phyloP scores from a whole-genome alignment of 2,329 filamentous ascomycete genomes.

The Immersiporthe knoxdaviesiana region DNA sequence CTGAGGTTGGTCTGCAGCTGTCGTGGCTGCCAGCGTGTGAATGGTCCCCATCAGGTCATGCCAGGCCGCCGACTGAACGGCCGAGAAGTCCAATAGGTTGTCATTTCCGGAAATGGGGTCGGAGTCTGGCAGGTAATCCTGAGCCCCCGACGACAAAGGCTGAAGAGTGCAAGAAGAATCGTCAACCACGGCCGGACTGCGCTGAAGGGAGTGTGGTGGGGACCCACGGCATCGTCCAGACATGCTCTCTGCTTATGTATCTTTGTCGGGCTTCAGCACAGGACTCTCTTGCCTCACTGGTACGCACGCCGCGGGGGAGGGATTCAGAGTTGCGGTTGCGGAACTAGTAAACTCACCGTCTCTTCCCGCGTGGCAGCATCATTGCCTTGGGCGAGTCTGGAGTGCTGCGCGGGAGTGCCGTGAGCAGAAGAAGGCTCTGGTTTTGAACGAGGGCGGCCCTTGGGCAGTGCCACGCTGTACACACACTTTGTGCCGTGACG shows the following conservation, averaged over 20 bases:
- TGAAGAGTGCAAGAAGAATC: neutral
- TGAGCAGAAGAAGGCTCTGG: neutral
- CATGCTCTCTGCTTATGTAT: neutral
- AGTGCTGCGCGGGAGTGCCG: neutral
- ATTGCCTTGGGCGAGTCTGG: neutral
- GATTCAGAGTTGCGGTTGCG: neutral
- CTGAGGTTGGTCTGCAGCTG: too few relatives aligned
- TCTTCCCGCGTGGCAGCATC: neutral
- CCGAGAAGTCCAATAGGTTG: neutral
- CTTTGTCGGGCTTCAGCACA: neutral
- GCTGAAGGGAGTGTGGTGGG: neutral
- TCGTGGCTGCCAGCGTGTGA: too few relatives aligned
- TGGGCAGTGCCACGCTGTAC: neutral
- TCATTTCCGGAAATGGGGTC: neutral
- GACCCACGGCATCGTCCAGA: neutral
- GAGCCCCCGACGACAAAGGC: neutral
- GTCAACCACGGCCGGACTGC: neutral
- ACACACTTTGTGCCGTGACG: neutral
- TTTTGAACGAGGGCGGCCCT: neutral
- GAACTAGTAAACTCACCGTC: neutral
- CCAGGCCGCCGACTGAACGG: neutral
- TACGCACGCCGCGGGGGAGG: too few relatives aligned
- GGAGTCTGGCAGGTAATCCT: neutral
- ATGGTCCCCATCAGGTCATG: too few relatives aligned
- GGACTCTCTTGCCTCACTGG: neutral